phyloP scores from a whole-genome alignment of 768 basidiomycete species.

The Tylopilus balloui region DNA sequence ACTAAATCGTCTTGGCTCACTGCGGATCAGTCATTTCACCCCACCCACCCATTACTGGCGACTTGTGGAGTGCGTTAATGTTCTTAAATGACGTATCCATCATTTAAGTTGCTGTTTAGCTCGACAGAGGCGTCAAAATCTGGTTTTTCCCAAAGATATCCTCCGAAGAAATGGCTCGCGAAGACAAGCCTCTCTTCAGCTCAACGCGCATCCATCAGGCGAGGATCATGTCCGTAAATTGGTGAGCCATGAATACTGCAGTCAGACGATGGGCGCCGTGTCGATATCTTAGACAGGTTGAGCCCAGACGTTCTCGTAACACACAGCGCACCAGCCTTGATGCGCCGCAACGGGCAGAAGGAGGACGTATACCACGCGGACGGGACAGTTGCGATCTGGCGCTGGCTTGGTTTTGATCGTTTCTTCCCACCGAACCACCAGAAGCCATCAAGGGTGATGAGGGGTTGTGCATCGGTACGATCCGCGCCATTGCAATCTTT shows the following conservation, averaged over 20 bases:
- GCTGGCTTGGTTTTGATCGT: slow-evolving; percentile 61
- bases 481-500: neutral
- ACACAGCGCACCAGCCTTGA: slow-evolving; percentile 50
- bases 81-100: neutral
- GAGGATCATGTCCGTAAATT: slow-evolving; percentile 57
- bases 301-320: slow-evolving; percentile 50
- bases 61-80: slow-evolving; percentile 64
- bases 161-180: slow-evolving; percentile 42
- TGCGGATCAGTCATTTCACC: slow-evolving; percentile 59
- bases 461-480: slow-evolving; percentile 60
- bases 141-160: slow-evolving; percentile 53
- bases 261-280: neutral
- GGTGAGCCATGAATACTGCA: slow-evolving; percentile 36
- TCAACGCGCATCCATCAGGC: slow-evolving; percentile 62
- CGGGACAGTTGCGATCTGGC: slow-evolving; percentile 58
- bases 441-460: slow-evolving; percentile 36
- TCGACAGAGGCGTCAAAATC: slow-evolving; percentile 72
- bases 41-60: slow-evolving; percentile 57
- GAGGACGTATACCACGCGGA: slow-evolving; percentile 34
- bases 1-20: slow-evolving; percentile 1
- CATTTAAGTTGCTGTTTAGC: slow-evolving; percentile 36
- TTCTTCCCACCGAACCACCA: slow-evolving; percentile 52
- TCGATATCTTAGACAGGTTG: slow-evolving; percentile 41
- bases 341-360: slow-evolving; percentile 30
- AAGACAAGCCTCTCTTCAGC: slow-evolving; percentile 76